Conservation (phyloP, 164 flowering plant genomes). For the Nelumbo lutea region DNA sequence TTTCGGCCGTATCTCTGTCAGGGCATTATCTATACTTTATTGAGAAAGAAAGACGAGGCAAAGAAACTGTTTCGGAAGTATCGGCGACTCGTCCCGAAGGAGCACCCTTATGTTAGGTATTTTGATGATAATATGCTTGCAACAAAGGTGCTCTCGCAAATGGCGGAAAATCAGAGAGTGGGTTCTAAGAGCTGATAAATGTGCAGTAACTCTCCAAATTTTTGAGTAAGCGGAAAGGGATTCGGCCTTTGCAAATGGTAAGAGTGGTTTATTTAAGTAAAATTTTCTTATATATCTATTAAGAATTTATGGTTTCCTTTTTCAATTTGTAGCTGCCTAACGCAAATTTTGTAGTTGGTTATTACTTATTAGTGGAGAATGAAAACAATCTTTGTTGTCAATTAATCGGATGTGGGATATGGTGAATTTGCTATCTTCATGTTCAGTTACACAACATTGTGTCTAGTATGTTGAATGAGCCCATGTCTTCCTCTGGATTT, state of each 20-base stretch:
- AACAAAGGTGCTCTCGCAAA: constrained; percentile 53
- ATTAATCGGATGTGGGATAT: not conserved
- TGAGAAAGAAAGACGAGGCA: constrained; percentile 73
- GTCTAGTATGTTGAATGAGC: not conserved
- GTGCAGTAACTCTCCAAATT: not conserved
- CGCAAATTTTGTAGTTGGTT: not conserved
- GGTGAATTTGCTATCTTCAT: not conserved
- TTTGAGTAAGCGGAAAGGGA: not conserved
- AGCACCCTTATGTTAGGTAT: constrained; percentile 64
- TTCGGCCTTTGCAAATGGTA: too few relatives aligned
- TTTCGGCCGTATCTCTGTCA: constrained; percentile 89
- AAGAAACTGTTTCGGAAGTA: constrained; percentile 72
- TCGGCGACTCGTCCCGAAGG: constrained; percentile 68
- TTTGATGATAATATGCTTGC: constrained; percentile 69
- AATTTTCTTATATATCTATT: too few relatives aligned
- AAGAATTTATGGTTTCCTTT: not conserved
- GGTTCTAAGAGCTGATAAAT: constrained; percentile 31
- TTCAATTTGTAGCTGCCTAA: too few relatives aligned
- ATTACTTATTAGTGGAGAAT: not conserved
- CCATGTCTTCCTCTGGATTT: not conserved
- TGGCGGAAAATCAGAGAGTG: constrained; percentile 38
- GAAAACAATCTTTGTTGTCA: not conserved
- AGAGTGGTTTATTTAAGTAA: too few relatives aligned
- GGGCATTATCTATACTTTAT: constrained; percentile 71
- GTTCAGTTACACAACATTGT: not conserved